phyloP scores from a whole-genome alignment of 768 basidiomycete genomes.

The Boletus patriciae region DNA sequence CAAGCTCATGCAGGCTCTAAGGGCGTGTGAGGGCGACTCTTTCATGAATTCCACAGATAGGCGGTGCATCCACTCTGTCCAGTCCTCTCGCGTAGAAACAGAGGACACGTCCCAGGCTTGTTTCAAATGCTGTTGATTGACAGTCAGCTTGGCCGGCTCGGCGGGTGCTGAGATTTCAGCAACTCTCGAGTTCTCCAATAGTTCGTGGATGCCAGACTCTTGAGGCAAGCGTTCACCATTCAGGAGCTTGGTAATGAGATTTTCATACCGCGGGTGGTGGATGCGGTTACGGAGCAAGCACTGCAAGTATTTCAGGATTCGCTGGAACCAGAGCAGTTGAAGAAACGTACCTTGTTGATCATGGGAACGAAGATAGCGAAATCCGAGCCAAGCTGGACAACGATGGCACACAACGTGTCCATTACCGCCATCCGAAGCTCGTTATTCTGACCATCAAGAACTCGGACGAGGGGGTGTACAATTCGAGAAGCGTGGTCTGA shows the following conservation, averaged over 20 bases:
- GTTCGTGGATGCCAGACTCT: constrained; percentile 71
- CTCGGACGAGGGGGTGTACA: constrained; percentile 90
- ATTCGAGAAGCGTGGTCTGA: constrained; percentile 97
- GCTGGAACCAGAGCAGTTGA: not conserved
- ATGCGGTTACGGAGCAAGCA: constrained; percentile 75
- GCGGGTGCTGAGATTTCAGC: constrained; percentile 80
- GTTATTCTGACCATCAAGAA: constrained; percentile 69
- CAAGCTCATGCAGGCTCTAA: constrained; percentile 92
- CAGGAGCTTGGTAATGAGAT: constrained; percentile 81
- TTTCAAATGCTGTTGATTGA: constrained; percentile 97
- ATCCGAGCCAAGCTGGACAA: constrained; percentile 92
- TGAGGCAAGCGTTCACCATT: constrained; percentile 91
- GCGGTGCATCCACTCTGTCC: constrained; percentile 94
- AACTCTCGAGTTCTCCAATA: constrained; percentile 62
- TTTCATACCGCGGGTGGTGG: constrained; percentile 81
- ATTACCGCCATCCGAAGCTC: constrained; percentile 85
- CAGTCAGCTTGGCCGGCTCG: constrained; percentile 84
- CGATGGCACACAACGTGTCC: constrained; percentile 90
- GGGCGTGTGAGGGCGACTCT: constrained; percentile 96
- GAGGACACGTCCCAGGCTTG: constrained; percentile 92
- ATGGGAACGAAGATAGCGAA: constrained; percentile 98
- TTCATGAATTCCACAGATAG: constrained; percentile 96
- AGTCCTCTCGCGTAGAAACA: constrained; percentile 78
- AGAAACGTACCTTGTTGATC: constrained; percentile 76
- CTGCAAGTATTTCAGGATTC: constrained; percentile 40